phyloP scores from a whole-genome alignment of 306 rosid species.

The Quercus dentata region DNA sequence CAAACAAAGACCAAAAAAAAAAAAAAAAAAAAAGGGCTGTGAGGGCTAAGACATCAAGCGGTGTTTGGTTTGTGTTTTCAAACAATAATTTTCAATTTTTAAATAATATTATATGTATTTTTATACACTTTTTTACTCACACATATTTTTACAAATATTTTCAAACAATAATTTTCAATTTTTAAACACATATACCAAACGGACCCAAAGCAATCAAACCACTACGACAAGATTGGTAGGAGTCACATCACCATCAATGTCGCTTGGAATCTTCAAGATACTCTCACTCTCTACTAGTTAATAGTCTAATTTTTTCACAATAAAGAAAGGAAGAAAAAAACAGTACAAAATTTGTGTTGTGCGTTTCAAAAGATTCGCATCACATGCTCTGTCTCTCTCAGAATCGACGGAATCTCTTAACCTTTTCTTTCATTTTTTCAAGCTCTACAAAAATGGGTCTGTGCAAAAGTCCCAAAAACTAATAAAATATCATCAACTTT shows the following conservation, averaged over 20 bases:
- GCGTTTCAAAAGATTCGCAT: slow-evolving; percentile 39
- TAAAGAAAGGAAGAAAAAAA: no score
- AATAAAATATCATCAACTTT: background rate
- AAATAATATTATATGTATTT: no score
- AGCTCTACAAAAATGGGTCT: background rate
- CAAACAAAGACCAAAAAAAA: background rate
- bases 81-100: no score
- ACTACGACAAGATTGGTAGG: slow-evolving; percentile 6
- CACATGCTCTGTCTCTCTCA: slow-evolving; percentile 37
- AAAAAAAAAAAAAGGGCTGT: no score
- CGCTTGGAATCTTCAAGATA: slow-evolving; percentile 30
- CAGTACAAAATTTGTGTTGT: slow-evolving; percentile 18
- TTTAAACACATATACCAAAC: no score
- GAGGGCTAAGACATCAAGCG: background rate
- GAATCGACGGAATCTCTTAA: background rate
- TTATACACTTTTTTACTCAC: no score
- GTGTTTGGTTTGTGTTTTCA: no score
- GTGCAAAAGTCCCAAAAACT: background rate
- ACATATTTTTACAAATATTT: no score
- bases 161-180: no score
- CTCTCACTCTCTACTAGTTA: slow-evolving; percentile 1
- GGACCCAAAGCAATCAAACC: background rate
- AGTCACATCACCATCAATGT: slow-evolving; percentile 9
- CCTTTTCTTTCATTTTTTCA: background rate
- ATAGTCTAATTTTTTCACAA: no score